Percentiles rank a stretch among this genome's conserved stretches.
phyloP scores from a whole-genome alignment of 148 eudicot genomes.

The Drosera capensis region DNA sequence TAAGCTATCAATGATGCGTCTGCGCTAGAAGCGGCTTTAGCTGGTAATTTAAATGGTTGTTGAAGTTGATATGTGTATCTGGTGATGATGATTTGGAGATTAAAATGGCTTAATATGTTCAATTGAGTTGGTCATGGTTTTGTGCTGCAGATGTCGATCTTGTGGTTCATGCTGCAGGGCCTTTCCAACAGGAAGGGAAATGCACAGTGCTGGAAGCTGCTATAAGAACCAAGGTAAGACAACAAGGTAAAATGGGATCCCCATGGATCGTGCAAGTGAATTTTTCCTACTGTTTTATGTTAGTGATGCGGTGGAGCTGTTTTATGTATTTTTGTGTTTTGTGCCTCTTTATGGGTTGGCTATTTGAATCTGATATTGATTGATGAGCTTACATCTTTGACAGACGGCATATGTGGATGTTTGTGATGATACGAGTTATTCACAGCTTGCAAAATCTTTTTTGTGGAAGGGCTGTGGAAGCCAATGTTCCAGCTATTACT shows the following conservation, averaged over 20 bases:
- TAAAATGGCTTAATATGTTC: not conserved
- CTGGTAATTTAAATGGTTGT: conserved; percentile 21
- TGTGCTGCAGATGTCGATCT: conserved; percentile 68
- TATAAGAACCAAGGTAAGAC: conserved; percentile 91
- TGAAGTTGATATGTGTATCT: not conserved
- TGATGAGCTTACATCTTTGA: conserved; percentile 5
- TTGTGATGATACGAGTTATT: conserved; percentile 83
- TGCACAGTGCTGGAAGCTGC: conserved; percentile 97
- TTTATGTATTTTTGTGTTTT: not conserved
- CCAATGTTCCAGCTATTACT: conserved; percentile 80
- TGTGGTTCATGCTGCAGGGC: conserved; percentile 93
- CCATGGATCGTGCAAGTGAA: not conserved
- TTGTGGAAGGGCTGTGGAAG: conserved; percentile 51
- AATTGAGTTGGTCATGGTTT: not conserved
- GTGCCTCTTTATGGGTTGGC: not conserved
- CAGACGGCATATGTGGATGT: conserved; percentile 96
- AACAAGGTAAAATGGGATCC: conserved; percentile 37
- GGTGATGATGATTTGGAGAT: not conserved
- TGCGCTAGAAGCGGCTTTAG: conserved; percentile 39
- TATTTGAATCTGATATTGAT: not conserved
- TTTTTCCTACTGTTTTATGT: not conserved
- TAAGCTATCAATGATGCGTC: conserved; percentile 40
- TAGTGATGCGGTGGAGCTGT: not conserved
- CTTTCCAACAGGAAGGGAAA: conserved; percentile 70
- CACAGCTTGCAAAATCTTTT: conserved; percentile 75